Evolutionary conservation across 129 eudicot species (phyloP), one percentile per base, ranked within the genome.

Genomic region (Flaveria brownii): DNA sequence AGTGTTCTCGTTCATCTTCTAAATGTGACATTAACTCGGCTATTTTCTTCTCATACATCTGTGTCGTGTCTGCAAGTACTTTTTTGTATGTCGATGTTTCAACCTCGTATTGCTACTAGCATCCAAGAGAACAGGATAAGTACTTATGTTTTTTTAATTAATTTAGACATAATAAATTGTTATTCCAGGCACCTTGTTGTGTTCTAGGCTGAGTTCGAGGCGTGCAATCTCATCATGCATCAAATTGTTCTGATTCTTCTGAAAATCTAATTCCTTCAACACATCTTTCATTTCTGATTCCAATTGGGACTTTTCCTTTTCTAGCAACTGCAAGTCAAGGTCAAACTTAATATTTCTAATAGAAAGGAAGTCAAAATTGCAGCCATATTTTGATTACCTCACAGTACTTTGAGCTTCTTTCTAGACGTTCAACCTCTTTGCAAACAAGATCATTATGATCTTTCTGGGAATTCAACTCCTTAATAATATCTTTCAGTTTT

Each of bases 41-140:
- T 80, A 93, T 85, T 84, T 88, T 91, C 77, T 77, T 86, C 85
- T 93, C 98, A 77, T 90, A 93, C 95, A 90, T 88, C 68, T 88
- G 97, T 77, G 97, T 88, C 22, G 97, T 93, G 41, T 93, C 97
- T 18, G 91, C 96, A 56, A 93, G 96, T 68, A 89, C 76, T 69
- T 88, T 88, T 82, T 91, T 92, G 82, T 90, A 87, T 66, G 91
- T 71, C 12, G 90, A 84, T 76, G 78, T 82, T 82, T 93, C 98
- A 73, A 69, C 84, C 82, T 90, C 88, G 72, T 85, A 84, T 85
- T 85, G 83, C 98, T 93, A 83, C 79, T 71, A 85, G 74, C 81
- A 86, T 61, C 65, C 84, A 88, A 85, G 79, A 61, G 71, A 92
- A 83, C 43, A 77, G 75, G 75, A 70, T 84, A 75, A 89, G 69